Percentiles rank a stretch among this genome's conserved stretches.
Evolutionary conservation across 352 stramenopile species (phyloP).

Genomic region (Stephanocyclus meneghinianus): DNA sequence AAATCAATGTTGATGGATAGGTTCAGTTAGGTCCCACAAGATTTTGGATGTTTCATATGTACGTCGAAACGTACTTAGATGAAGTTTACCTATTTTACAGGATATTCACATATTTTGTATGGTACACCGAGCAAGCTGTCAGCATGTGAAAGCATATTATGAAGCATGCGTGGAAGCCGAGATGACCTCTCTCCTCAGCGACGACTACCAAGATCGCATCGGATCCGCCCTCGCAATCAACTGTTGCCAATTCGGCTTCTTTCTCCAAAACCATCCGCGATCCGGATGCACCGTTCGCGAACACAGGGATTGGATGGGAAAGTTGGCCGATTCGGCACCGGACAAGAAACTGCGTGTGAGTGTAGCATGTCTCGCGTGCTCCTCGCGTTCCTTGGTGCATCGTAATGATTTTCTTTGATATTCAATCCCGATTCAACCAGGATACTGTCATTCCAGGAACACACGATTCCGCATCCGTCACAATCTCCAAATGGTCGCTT

Average conservation of each 20-base stretch:
- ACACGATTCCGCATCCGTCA: constrained; percentile 65
- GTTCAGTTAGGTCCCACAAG: no score
- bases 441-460: constrained; percentile 63
- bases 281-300: constrained; percentile 10
- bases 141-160: no score
- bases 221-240: constrained; percentile 26
- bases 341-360: constrained; percentile 41
- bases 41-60: no score
- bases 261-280: constrained; percentile 8
- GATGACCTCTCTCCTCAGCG: background rate
- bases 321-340: constrained; percentile 41
- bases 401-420: background rate
- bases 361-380: background rate
- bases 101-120: no score
- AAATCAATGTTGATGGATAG: no score
- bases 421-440: background rate
- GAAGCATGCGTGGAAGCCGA: no score
- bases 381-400: background rate
- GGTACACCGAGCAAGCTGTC: no score
- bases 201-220: constrained; percentile 11
- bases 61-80: no score
- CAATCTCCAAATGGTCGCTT: constrained; percentile 50
- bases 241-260: constrained; percentile 27
- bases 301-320: constrained; percentile 67
- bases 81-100: no score